Percentiles rank a stretch among this genome's conserved stretches.
These are phyloP conservation scores for Citrus australasica DNA, from an alignment of 345 rosid genomes.

Conservation along the genomic window DNA sequence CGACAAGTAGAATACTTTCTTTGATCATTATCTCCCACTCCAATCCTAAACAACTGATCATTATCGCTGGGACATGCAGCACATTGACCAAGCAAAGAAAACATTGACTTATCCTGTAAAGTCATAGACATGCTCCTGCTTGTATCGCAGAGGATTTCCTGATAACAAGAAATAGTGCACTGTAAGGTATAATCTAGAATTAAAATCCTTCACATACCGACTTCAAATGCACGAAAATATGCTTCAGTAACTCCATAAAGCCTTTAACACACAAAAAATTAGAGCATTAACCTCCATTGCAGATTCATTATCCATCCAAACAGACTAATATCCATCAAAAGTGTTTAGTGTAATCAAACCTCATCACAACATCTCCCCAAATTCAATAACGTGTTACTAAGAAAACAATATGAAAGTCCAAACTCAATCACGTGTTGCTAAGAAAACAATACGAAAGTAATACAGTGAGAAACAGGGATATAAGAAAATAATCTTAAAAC, in stretches of 20 bases:
- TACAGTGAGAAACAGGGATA: background rate
- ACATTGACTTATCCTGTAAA: constrained; percentile 53
- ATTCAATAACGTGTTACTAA: background rate
- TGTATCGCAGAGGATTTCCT: constrained; percentile 51
- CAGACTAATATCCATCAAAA: background rate
- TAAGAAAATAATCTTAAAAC: background rate
- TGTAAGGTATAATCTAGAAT: background rate
- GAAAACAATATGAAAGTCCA: background rate
- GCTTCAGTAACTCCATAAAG: background rate
- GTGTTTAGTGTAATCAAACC: background rate
- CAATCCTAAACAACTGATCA: constrained; percentile 22
- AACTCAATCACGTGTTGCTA: too few relatives aligned
- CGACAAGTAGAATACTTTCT: constrained; percentile 15
- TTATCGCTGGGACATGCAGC: constrained; percentile 15
- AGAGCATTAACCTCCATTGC: background rate
- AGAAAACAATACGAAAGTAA: background rate
- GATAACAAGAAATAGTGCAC: constrained; percentile 15
- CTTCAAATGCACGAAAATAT: background rate
- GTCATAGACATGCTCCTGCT: constrained; percentile 50
- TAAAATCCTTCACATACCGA: background rate
- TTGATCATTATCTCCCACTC: constrained; percentile 18
- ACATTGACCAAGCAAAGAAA: constrained; percentile 63
- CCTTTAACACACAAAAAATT: background rate
- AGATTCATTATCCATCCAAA: background rate
- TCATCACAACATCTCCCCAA: background rate